Percentiles rank a stretch among this genome's conserved stretches.
phyloP scores from a whole-genome alignment of 225 moss, liverwort and hornwort species.

The Pseudoscleropodium purum region DNA sequence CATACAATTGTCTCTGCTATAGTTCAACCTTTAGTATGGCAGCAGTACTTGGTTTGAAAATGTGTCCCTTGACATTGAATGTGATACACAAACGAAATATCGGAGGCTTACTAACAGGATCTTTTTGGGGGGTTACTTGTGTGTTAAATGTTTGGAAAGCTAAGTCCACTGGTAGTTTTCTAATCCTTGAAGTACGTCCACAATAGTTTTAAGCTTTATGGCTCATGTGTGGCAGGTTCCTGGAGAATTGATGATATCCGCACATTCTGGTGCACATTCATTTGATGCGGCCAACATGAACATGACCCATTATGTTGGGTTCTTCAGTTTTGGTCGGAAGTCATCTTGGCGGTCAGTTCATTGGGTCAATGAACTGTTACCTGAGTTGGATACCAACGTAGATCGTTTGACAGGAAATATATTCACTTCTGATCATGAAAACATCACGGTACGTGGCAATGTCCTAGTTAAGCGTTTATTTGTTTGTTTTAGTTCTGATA shows the following conservation, averaged over 20 bases:
- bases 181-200: neutral
- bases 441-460: conserved; percentile 51
- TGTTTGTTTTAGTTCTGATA: neutral
- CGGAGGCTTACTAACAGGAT: neutral
- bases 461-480: neutral
- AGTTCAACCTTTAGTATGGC: neutral
- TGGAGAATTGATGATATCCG: conserved; percentile 69
- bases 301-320: conserved; percentile 64
- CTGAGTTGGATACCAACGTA: conserved; percentile 41
- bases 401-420: conserved; percentile 60
- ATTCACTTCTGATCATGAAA: conserved; percentile 56
- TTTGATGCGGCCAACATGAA: conserved; percentile 71
- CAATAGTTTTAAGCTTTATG: neutral
- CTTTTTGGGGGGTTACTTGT: too few species aligned
- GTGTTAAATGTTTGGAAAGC: neutral
- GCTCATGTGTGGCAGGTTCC: conserved; percentile 50
- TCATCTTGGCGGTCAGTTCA: conserved; percentile 43
- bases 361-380: conserved; percentile 57
- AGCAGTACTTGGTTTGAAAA: neutral
- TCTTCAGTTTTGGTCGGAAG: conserved; percentile 69
- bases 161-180: neutral
- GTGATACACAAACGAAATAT: neutral
- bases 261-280: conserved; percentile 70
- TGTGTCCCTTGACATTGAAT: neutral
- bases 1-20: neutral